phyloP scores from a whole-genome alignment of 2,329 filamentous ascomycete species.

The Knoxdaviesia capensis region DNA sequence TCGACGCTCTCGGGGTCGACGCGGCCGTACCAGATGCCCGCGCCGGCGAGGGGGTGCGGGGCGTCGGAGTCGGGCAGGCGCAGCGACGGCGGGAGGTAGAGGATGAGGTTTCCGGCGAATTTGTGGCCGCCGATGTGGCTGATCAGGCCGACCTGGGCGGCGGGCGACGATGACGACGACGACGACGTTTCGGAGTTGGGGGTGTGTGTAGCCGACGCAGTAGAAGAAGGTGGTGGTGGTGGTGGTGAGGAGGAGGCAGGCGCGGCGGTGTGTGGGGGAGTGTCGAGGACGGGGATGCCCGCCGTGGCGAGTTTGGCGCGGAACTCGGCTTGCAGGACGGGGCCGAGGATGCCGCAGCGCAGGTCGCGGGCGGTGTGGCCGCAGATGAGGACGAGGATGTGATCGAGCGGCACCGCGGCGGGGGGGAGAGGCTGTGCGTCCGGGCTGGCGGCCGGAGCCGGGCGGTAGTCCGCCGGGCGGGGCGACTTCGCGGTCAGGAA shows the following conservation, averaged over 20 bases:
- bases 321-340: slow-evolving; percentile 53
- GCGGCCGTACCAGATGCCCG: slow-evolving; percentile 66
- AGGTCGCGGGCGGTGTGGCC: slow-evolving; percentile 67
- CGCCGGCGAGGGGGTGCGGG: slow-evolving; percentile 40
- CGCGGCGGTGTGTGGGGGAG: not conserved
- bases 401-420: slow-evolving; percentile 33
- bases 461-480: not conserved
- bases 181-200: not conserved
- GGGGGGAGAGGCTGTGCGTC: slow-evolving; percentile 33
- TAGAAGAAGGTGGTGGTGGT: not conserved
- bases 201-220: not conserved
- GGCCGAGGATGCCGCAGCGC: slow-evolving; percentile 66
- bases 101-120: slow-evolving; percentile 66
- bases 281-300: slow-evolving; percentile 25
- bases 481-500: slow-evolving; percentile 1
- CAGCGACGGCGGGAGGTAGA: slow-evolving; percentile 48
- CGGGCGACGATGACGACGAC: slow-evolving; percentile 6
- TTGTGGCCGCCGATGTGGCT: slow-evolving; percentile 75
- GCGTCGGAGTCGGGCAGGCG: slow-evolving; percentile 4
- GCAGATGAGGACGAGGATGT: slow-evolving; percentile 68
- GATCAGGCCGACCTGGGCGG: slow-evolving; percentile 46
- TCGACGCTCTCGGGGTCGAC: slow-evolving; percentile 59
- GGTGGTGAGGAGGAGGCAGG: too few relatives aligned
- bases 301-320: slow-evolving; percentile 21
- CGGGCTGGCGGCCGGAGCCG: slow-evolving; percentile 22